A percentile compares a stretch with the other conserved stretches of the same genome.
Conservation (phyloP, 2,329 filamentous ascomycete species). For the Drechslerella dactyloides region DNA sequence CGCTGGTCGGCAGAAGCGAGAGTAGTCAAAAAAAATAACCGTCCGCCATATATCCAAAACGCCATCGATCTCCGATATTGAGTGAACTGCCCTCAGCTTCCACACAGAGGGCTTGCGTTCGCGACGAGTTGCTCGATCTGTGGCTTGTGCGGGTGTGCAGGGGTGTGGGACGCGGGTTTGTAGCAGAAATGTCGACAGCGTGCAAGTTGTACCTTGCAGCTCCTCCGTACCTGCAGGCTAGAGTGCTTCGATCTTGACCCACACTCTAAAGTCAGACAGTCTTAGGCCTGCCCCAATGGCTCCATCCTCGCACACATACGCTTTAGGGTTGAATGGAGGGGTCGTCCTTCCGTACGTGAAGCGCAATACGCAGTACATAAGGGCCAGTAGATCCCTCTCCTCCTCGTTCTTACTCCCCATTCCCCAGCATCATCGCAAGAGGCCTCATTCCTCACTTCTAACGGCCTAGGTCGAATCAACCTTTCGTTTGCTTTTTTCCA, state of each 20-base stretch:
- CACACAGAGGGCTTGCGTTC: constrained; percentile 16
- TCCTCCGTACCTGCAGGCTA: constrained; percentile 14
- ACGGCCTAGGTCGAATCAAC: constrained; percentile 27
- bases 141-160: constrained; percentile 19
- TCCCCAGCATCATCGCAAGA: constrained; percentile 24
- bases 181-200: constrained; percentile 48
- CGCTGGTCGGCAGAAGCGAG: constrained; percentile 23
- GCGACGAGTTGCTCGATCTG: constrained; percentile 48
- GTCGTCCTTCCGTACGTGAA: not conserved
- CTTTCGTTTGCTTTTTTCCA: constrained; percentile 20
- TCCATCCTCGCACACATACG: not conserved
- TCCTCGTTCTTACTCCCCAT: constrained; percentile 25
- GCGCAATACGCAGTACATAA: constrained; percentile 46
- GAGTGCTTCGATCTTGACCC: constrained; percentile 36
- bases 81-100: constrained; percentile 11
- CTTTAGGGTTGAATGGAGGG: not conserved
- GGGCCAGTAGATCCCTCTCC: constrained; percentile 39
- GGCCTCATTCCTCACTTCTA: constrained; percentile 34
- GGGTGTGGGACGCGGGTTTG: constrained; percentile 31
- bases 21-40: constrained; percentile 9
- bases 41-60: constrained; percentile 42
- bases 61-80: constrained; percentile 32
- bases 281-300: constrained; percentile 17
- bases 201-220: constrained; percentile 44
- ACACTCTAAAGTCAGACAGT: constrained; percentile 28